These are phyloP conservation scores for Trichoderma guizhouense DNA, from an alignment of 2,329 filamentous ascomycete genomes.

Conservation along the genomic window DNA sequence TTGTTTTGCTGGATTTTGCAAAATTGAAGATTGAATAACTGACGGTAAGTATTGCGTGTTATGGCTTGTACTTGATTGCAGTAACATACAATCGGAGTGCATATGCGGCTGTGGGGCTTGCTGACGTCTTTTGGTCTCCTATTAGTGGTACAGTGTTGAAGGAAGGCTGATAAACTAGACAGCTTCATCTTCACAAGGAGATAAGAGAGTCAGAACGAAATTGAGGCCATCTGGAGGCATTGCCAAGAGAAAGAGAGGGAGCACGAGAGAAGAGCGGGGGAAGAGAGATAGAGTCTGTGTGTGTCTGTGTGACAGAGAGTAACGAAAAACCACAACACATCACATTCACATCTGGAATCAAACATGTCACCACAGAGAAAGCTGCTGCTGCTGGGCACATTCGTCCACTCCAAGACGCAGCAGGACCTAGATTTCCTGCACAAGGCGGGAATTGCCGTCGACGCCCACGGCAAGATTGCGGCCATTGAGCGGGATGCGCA, in stretches of 20 bases:
- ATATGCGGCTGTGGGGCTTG: not conserved
- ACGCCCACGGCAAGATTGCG: conserved; percentile 47
- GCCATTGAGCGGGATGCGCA: conserved; percentile 41
- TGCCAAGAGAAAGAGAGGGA: not conserved
- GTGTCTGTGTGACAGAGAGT: not conserved
- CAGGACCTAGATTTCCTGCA: conserved; percentile 51
- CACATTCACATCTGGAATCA: too few species aligned
- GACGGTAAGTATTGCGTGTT: not conserved
- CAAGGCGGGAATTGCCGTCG: conserved; percentile 50
- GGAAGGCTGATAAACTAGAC: not conserved
- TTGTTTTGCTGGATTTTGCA: not conserved
- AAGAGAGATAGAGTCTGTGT: not conserved
- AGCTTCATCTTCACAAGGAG: not conserved
- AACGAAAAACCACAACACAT: not conserved
- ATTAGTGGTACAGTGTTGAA: not conserved
- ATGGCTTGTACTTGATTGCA: not conserved
- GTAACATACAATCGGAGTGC: not conserved
- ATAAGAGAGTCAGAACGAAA: not conserved
- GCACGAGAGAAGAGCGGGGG: not conserved
- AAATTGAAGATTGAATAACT: not conserved
- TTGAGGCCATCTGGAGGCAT: not conserved
- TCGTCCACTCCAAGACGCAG: conserved; percentile 50
- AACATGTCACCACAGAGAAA: conserved; percentile 30
- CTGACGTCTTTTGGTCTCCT: not conserved
- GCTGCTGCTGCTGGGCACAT: conserved; percentile 53